Evolutionary conservation across 1,139 yeast species (phyloP).

Genomic region (Pichia sp.): DNA sequence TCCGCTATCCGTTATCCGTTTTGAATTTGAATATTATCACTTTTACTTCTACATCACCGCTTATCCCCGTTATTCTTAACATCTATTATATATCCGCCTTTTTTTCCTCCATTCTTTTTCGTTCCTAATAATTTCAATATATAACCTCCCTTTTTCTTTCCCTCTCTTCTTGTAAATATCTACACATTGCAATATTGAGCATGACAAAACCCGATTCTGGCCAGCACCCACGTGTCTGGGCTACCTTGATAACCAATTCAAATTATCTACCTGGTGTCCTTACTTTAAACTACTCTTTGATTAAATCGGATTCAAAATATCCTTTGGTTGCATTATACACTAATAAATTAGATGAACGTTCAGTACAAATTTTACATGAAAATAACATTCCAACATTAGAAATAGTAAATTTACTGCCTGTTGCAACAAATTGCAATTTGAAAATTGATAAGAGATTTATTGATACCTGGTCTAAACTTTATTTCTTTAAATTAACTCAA

Average conservation of each 20-base stretch:
- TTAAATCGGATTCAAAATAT: constrained; percentile 36
- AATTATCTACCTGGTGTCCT: constrained; percentile 45
- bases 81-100: no score
- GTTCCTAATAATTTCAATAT: no score
- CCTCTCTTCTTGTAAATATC: not conserved
- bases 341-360: constrained; percentile 35
- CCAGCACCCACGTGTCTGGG: constrained; percentile 36
- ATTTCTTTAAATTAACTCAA: constrained; percentile 43
- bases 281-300: constrained; percentile 42
- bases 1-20: no score
- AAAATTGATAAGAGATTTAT: constrained; percentile 44
- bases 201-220: constrained; percentile 5
- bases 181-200: no score
- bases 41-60: no score
- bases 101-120: no score
- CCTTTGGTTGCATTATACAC: constrained; percentile 49
- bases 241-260: constrained; percentile 46
- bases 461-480: constrained; percentile 55
- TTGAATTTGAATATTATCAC: no score
- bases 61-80: no score
- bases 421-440: constrained; percentile 35
- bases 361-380: constrained; percentile 34
- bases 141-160: not conserved
- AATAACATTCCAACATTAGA: constrained; percentile 38
- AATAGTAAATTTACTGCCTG: constrained; percentile 39